Conservation (phyloP, 176 grass and related monocot genomes). For the Secale cereale region DNA sequence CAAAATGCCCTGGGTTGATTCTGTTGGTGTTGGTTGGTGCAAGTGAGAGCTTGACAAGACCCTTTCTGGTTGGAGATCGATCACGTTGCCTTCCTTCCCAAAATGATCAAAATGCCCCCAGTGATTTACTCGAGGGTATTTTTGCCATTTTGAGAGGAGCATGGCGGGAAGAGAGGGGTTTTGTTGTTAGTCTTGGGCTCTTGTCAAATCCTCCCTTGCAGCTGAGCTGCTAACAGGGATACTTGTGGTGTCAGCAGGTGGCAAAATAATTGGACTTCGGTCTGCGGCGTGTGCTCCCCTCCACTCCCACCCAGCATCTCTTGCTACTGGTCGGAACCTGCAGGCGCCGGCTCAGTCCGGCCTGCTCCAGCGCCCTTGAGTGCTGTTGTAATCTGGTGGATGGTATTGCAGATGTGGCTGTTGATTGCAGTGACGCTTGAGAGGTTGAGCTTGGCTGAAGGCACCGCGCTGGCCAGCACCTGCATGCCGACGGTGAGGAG, state of each 20-base stretch:
- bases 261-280: conserved; percentile 17
- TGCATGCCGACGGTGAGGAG: conserved; percentile 87
- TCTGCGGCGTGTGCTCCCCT: conserved; percentile 17
- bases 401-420: conserved; percentile 73
- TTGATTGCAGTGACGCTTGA: conserved; percentile 87
- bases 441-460: conserved; percentile 87
- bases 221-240: conserved; percentile 22
- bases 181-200: conserved; percentile 37
- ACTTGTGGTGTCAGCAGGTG: conserved; percentile 21
- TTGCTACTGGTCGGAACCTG: conserved; percentile 40
- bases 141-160: conserved; percentile 59
- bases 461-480: conserved; percentile 79
- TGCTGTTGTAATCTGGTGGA: conserved; percentile 73
- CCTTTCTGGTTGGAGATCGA: conserved; percentile 38
- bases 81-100: conserved; percentile 50
- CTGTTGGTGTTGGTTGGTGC: conserved; percentile 16
- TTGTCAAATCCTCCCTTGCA: conserved; percentile 90
- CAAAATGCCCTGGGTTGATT: conserved; percentile 23
- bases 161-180: conserved; percentile 26
- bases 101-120: conserved; percentile 81
- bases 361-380: conserved; percentile 42
- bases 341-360: conserved; percentile 19
- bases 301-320: neutral
- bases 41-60: conserved; percentile 92
- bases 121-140: conserved; percentile 48